These are phyloP conservation scores for Puccinia triticina DNA, from an alignment of 1,284 basidiomycete genomes.

Conservation along the genomic window DNA sequence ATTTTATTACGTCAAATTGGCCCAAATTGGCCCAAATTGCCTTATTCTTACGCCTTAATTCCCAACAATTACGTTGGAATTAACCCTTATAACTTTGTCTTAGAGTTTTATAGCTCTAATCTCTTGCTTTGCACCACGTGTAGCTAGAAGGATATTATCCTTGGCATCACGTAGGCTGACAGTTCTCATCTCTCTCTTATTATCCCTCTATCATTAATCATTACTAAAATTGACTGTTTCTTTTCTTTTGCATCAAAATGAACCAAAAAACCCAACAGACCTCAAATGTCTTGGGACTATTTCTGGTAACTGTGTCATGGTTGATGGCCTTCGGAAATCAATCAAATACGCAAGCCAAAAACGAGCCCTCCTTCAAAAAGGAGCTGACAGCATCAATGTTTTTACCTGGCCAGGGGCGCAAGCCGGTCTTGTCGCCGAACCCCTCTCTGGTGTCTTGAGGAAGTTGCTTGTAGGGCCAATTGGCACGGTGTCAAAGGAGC, in stretches of 20 bases:
- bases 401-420: slow-evolving; percentile 17
- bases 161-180: too few relatives aligned
- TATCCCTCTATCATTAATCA: neutral
- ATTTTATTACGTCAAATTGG: too few relatives aligned
- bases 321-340: neutral
- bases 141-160: too few relatives aligned
- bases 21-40: too few relatives aligned
- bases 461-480: slow-evolving; percentile 7
- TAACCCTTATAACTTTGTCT: too few relatives aligned
- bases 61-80: too few relatives aligned
- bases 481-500: neutral
- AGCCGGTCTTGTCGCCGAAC: neutral
- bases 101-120: too few relatives aligned
- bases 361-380: slow-evolving; percentile 12
- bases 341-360: slow-evolving; percentile 6
- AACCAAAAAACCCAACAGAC: neutral
- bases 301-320: neutral
- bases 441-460: slow-evolving; percentile 6
- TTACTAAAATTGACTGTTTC: neutral
- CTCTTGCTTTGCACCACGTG: too few relatives aligned
- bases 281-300: slow-evolving; percentile 2
- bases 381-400: neutral
- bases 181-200: neutral
- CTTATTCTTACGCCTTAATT: too few relatives aligned
- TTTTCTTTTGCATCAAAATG: neutral